Evolutionary conservation across 2,329 filamentous ascomycete genomes (phyloP), one percentile per base, ranked within the genome.

Genomic region (Nemania bipapillata): DNA sequence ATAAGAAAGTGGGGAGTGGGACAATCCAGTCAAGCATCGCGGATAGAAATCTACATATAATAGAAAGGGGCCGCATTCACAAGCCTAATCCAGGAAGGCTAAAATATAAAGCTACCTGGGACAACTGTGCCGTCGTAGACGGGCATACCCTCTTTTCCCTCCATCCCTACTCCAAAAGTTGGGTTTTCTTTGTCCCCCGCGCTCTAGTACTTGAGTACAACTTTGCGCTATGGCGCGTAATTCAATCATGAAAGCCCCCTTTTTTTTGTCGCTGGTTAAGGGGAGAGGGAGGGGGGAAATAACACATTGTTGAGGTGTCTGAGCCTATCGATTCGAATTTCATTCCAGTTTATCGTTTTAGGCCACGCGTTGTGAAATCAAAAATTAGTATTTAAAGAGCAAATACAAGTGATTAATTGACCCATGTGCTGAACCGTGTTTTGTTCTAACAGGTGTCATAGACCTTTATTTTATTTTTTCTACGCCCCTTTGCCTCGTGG

Each of bases 191-290:
- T 55, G 30, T 4, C n/a, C 22, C 2, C 1, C 6, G 40, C 49
- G 40, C n/a, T 63, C 22, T 24, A 47, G 49, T 49, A 22, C 28
- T 28, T 47, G 30, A 57, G 52, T 24, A 58, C 57, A n/a, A 57
- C 26, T n/a, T 9, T 37, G 37, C 56, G 28, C 37, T 65, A 56
- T 52, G 58, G 58, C 64, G 42, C 53, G 53, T 63, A 63, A 66
- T 66, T 63, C 37, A 63, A 37, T 17, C 24, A 49, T 47, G 42
- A 12, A 22, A 17, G 20, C 22, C 15, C 40, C 11, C 11, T 47
- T 49, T 24, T n/a, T 45, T 45, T 45, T n/a, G 15, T 45, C 15
- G 40, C 6, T 40, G 40, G 40, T 3, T 2, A 15, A 17, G 40
- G 15, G 40, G 17, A 17, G 15, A n/a, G 40, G 15, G 3, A 15